Evolutionary conservation across 1,284 basidiomycete genomes (phyloP), one percentile per base, ranked within the genome.

Genomic region (Cutaneotrichosporon spelunceum): DNA sequence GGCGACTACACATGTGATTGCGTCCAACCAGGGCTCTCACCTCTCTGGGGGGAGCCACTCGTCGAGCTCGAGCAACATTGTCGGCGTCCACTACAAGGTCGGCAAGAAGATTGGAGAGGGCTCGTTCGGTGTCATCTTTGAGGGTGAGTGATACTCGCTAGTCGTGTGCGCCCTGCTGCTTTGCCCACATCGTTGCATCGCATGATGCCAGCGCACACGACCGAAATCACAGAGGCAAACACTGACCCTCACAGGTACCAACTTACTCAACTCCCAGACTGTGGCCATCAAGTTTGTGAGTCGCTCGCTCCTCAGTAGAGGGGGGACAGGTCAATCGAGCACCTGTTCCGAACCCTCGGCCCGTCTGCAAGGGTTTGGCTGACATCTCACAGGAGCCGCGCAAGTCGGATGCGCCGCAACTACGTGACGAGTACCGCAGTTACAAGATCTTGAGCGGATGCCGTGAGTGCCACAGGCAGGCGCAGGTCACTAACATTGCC

Each of bases 221-320:
- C 39, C 39, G 2, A 7, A 1, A 19, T 19, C 39, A 42, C 26
- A 52, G 5, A 29, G 19, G 33, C 27, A 52, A 33, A 9, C 16
- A 9, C 39, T 42, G 16, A 42, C 23, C 33, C 26, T 23, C 34
- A 49, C 74, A 93, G 91, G 93, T 58, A 93, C 91, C 50, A 96
- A 98, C 78, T 82, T 96, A 48, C 85, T 96, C 78, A 96, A 96
- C 83, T 91, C 89, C 34, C 91, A 94, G 82, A 93, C 91, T 5
- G 92, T 96, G 58, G 93, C 93, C 64, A 96, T 97, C 86, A 97
- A 97, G 83, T 97, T 97, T 84, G 93, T 93, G 75, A 79, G 90
- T 86, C 36, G 50, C 50, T 36, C 5, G 50, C 33, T 49, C 4
- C 14, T 29, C 19, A 14, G 48, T 14, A 27, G 48, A 13, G 23